Conservation (phyloP, 805 yeast species). For the Barnettozyma sucrosica region DNA sequence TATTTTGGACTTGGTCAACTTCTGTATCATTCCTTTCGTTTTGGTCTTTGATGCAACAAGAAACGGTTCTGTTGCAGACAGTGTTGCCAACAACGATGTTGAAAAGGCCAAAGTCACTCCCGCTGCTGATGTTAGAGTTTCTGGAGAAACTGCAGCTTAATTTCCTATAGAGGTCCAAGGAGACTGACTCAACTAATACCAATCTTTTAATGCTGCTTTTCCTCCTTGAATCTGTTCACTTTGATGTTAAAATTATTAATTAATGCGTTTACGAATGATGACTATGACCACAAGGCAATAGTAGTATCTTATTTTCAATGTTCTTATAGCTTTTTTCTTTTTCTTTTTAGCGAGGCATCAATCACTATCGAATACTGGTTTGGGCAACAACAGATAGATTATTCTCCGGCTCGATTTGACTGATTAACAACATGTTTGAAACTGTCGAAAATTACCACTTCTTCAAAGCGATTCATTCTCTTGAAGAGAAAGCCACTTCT, state of each 20-base stretch:
- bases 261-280: not conserved
- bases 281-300: not conserved
- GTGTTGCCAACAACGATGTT: conserved; percentile 11
- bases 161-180: too few species aligned
- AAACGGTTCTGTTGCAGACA: conserved; percentile 12
- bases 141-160: not conserved
- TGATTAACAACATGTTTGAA: too few species aligned
- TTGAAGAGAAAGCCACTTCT: not conserved
- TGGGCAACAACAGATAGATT: not conserved
- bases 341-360: too few species aligned
- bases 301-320: too few species aligned
- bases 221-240: not conserved
- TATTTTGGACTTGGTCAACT: conserved; percentile 41
- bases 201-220: not conserved
- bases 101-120: not conserved
- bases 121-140: not conserved
- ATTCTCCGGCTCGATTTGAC: not conserved
- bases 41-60: conserved; percentile 19
- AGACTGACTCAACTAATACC: too few species aligned
- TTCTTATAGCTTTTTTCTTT: too few species aligned
- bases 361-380: not conserved
- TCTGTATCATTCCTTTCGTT: conserved; percentile 36
- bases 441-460: too few species aligned
- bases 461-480: not conserved
- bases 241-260: not conserved